These are phyloP conservation scores for Macrocybe gigantea DNA, from an alignment of 768 basidiomycete species.

Conservation along the genomic window DNA sequence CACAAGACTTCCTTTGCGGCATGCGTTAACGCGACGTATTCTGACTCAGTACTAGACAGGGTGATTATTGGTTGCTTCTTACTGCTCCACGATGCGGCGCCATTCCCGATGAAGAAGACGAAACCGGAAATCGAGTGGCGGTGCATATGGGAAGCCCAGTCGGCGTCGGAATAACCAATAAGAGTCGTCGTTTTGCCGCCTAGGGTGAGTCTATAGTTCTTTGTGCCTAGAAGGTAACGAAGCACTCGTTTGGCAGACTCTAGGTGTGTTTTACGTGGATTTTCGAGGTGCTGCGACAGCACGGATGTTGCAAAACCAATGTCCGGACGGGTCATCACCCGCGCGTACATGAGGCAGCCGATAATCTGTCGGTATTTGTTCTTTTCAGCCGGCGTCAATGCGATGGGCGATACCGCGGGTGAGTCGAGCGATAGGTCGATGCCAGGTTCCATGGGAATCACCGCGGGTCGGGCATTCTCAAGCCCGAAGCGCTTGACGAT, in stretches of 20 bases:
- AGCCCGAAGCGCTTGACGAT: slow-evolving; percentile 9
- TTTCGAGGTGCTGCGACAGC: slow-evolving; percentile 5
- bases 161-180: slow-evolving; percentile 16
- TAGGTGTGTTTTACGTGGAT: slow-evolving; percentile 21
- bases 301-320: slow-evolving; percentile 6
- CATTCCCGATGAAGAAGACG: slow-evolving; percentile 9
- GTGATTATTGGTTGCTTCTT: neutral
- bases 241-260: slow-evolving; percentile 29
- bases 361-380: slow-evolving; percentile 2
- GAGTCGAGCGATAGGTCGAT: neutral
- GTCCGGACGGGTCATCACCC: slow-evolving; percentile 5
- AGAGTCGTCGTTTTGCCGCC: slow-evolving; percentile 12
- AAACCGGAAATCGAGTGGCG: slow-evolving; percentile 24
- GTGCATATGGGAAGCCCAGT: slow-evolving; percentile 12
- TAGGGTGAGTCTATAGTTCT: slow-evolving; percentile 15
- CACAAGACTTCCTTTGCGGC: neutral
- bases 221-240: slow-evolving; percentile 29
- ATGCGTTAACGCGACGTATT: neutral
- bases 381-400: slow-evolving; percentile 1
- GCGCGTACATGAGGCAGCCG: slow-evolving; percentile 7
- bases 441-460: slow-evolving; percentile 4
- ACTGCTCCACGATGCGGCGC: slow-evolving; percentile 3
- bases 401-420: neutral
- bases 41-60: neutral
- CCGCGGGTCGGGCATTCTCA: slow-evolving; percentile 5